phyloP scores from a whole-genome alignment of 768 basidiomycete species.

The Phlebiopsis gigantea region DNA sequence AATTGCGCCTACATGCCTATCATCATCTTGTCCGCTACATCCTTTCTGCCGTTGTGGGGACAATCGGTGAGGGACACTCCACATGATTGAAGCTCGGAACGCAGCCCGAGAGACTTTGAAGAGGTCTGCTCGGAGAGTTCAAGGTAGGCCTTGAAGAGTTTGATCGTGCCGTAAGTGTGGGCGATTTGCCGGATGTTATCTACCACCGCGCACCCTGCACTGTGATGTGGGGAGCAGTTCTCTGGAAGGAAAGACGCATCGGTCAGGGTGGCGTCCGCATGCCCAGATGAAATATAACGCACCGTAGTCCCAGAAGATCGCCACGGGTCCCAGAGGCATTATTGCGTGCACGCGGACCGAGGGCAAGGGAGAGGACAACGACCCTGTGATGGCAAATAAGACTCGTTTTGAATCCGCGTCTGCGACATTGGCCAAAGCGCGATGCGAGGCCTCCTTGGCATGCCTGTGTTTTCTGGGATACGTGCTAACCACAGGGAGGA shows the following conservation, averaged over 20 bases:
- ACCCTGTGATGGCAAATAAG: not conserved
- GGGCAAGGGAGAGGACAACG: not conserved
- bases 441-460: not conserved
- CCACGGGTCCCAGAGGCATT: conserved; percentile 21
- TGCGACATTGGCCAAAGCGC: not conserved
- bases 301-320: conserved; percentile 44
- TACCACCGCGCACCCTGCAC: conserved; percentile 37
- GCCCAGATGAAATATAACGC: conserved; percentile 3
- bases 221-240: conserved; percentile 29
- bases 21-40: conserved; percentile 45
- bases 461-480: not conserved
- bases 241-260: conserved; percentile 23
- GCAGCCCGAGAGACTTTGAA: conserved; percentile 29
- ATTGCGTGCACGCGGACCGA: not conserved
- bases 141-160: conserved; percentile 49
- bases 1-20: conserved; percentile 27
- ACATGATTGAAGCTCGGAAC: conserved; percentile 42
- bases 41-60: conserved; percentile 24
- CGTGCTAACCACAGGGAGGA: not conserved
- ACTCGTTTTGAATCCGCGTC: not conserved
- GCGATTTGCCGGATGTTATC: conserved; percentile 41
- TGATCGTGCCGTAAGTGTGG: conserved; percentile 41
- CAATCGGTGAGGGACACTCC: conserved; percentile 39
- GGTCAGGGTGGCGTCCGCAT: conserved; percentile 15
- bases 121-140: conserved; percentile 37